Evolutionary conservation across 306 rosid genomes (phyloP), one percentile per base, ranked within the genome.

Genomic region (Abrus precatorius): DNA sequence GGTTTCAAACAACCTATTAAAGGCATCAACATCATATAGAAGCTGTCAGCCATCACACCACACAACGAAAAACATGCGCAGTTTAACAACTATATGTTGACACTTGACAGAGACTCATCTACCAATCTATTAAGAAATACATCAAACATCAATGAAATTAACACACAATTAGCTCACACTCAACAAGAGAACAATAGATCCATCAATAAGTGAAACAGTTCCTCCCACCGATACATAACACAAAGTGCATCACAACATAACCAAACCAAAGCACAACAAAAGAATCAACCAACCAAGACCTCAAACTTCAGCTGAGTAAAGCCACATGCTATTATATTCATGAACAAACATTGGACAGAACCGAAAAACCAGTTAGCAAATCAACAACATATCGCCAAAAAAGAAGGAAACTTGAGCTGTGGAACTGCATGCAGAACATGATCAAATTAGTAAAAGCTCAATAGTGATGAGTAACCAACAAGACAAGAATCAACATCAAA

Each of bases 341-440:
- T 48, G 62, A 77, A 77, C 79, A 67, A 66, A 84, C 38, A 75
- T 72, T 36, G 10, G 40, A 74, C 43, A 75, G 30, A 68, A 81
- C 69, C 69, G 10, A 82, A 54, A 68, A 55, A 71, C 76, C 73
- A 50, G 57, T 40, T 27, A 73, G 47, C n/a, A 76, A 87, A 81
- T 48, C 72, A 77, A 9, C 14, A 30, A 55, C 68, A 32, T 38
- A 49, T 0, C 28, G 45, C 72, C 73, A 72, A 57, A 52, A 28
- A 72, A 48, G 66, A 49, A 75, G 14, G 28, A 52, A 68, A 20
- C 69, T 54, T 73, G 48, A 77, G 52, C 13, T 33, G 57, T 55
- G 74, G 2, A 80, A 14, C 68, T 65, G 82, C 89, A 86, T 84
- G 91, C 85, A 87, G 49, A 80, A 71, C 80, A 57, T 73, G 64